These are phyloP conservation scores for Yarrowia galli DNA, from an alignment of 1,139 yeast genomes.

Conservation along the genomic window DNA sequence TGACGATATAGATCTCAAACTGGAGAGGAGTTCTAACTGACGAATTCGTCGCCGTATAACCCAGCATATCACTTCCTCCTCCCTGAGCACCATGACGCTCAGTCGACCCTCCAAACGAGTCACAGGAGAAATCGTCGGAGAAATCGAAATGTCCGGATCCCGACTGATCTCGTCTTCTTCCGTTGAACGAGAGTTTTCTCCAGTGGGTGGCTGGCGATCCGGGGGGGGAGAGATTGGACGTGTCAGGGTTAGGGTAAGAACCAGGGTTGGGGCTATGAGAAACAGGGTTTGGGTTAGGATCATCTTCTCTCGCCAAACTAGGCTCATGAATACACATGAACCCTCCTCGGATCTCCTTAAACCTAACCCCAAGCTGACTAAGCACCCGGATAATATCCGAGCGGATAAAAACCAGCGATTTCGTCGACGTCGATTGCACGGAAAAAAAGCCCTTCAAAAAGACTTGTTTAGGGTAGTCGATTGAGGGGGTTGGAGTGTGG, in stretches of 20 bases:
- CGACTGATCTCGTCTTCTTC: conserved; percentile 39
- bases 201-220: conserved; percentile 46
- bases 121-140: conserved; percentile 48
- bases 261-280: too few species aligned
- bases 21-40: conserved; percentile 63
- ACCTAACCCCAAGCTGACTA: conserved; percentile 78
- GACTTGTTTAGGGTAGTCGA: conserved; percentile 89
- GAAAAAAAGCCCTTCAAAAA: conserved; percentile 94
- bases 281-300: too few species aligned
- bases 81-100: conserved; percentile 57
- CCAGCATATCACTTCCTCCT: conserved; percentile 66
- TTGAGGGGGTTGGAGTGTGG: conserved; percentile 80
- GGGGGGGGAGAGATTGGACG: conserved; percentile 40
- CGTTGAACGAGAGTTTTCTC: conserved; percentile 50
- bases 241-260: too few species aligned
- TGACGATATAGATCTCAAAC: conserved; percentile 91
- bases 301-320: conserved; percentile 40
- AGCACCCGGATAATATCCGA: conserved; percentile 82
- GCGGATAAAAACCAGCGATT: conserved; percentile 87
- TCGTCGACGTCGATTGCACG: conserved; percentile 94
- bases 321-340: conserved; percentile 83
- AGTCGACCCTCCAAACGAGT: conserved; percentile 46
- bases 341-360: conserved; percentile 92
- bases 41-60: conserved; percentile 45
- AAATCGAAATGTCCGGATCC: conserved; percentile 33